A percentile compares a stretch with the other conserved stretches of the same genome.
phyloP scores from a whole-genome alignment of 116 monocot species.

The Iris pallida region DNA sequence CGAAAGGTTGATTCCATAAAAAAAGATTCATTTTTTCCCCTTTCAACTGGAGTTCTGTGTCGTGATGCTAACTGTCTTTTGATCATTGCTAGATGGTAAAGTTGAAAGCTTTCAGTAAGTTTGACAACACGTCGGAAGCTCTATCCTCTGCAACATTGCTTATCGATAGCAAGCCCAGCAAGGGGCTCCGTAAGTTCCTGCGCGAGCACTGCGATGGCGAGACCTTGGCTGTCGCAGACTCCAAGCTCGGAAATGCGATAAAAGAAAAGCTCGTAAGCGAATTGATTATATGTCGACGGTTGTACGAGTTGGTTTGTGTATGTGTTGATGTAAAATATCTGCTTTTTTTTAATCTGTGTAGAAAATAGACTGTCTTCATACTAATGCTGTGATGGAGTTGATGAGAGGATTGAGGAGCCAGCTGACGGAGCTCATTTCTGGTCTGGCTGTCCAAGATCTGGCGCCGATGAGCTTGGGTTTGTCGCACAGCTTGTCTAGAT shows the following conservation, averaged over 20 bases:
- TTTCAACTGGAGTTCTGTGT: background rate
- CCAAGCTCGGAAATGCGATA: slow-evolving; percentile 88
- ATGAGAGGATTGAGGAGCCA: slow-evolving; percentile 93
- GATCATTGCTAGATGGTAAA: slow-evolving; percentile 58
- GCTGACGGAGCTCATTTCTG: slow-evolving; percentile 80
- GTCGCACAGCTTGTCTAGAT: slow-evolving; percentile 90
- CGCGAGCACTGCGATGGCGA: slow-evolving; percentile 76
- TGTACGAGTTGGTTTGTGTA: background rate
- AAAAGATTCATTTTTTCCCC: background rate
- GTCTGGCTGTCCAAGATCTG: slow-evolving; percentile 77
- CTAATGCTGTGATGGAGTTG: slow-evolving; percentile 85
- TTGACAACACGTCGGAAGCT: slow-evolving; percentile 90
- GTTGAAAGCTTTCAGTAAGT: slow-evolving; percentile 86
- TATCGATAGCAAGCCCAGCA: slow-evolving; percentile 88
- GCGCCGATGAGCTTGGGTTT: slow-evolving; percentile 95
- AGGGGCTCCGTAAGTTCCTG: slow-evolving; percentile 78
- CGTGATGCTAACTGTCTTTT: background rate
- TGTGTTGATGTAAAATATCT: background rate
- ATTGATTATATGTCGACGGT: background rate
- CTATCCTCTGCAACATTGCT: slow-evolving; percentile 61
- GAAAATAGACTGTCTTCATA: slow-evolving; percentile 92
- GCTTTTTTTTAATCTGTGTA: slow-evolving; percentile 16
- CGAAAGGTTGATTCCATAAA: slow-evolving; percentile 37
- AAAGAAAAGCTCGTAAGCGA: slow-evolving; percentile 83
- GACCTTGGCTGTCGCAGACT: slow-evolving; percentile 82